Conservation (phyloP, 805 yeast species). For the Candida montana region DNA sequence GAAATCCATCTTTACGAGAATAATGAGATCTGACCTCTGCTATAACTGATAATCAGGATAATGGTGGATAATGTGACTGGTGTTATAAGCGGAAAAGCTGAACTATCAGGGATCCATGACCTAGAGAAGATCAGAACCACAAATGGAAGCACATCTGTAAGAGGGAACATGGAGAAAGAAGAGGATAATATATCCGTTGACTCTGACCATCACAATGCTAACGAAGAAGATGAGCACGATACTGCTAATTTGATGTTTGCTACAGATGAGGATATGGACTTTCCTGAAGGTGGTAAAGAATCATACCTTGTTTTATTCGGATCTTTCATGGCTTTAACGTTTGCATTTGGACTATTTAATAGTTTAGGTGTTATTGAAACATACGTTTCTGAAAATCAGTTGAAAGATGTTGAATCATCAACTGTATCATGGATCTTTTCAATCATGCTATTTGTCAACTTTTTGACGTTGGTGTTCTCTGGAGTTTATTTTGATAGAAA, state of each 20-base stretch:
- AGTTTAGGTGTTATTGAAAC: slow-evolving; percentile 60
- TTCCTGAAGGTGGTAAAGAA: slow-evolving; percentile 55
- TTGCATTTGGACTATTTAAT: slow-evolving; percentile 52
- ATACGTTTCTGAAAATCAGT: slow-evolving; percentile 50
- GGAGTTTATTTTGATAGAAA: slow-evolving; percentile 55
- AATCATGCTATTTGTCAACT: slow-evolving; percentile 43
- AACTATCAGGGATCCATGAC: not conserved
- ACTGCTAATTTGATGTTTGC: slow-evolving; percentile 16
- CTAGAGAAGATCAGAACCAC: not conserved
- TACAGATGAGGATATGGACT: slow-evolving; percentile 25
- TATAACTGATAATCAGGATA: too few relatives aligned
- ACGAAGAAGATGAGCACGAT: slow-evolving; percentile 4
- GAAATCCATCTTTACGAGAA: too few relatives aligned
- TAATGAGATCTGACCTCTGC: too few relatives aligned
- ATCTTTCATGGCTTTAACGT: slow-evolving; percentile 48
- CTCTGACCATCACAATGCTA: not conserved
- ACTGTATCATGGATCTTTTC: slow-evolving; percentile 64
- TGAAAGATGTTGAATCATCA: slow-evolving; percentile 39
- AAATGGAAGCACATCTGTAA: too few relatives aligned
- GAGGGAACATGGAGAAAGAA: not conserved
- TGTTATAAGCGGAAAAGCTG: too few relatives aligned
- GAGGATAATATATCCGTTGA: not conserved
- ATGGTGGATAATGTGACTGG: too few relatives aligned
- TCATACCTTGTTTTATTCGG: slow-evolving; percentile 58
- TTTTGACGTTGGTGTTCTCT: slow-evolving; percentile 42